Evolutionary conservation across 2,329 filamentous ascomycete genomes (phyloP).

Genomic region (Scytalidium sp.): DNA sequence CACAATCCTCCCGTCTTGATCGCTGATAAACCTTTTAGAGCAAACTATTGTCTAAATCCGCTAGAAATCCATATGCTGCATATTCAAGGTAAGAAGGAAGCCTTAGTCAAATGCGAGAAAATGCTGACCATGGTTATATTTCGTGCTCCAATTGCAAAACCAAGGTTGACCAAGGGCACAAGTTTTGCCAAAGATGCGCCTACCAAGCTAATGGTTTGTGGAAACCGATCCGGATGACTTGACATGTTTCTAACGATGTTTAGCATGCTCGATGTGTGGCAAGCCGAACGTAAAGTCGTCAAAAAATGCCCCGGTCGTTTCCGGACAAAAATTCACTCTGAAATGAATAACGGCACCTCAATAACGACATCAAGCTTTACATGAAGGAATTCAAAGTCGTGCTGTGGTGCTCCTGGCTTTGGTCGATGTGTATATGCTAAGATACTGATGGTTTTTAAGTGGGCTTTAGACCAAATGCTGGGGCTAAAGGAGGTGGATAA

Average conservation of each 20-base stretch:
- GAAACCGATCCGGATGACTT: background rate
- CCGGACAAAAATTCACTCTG: slow-evolving; percentile 60
- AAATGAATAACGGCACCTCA: slow-evolving; percentile 40
- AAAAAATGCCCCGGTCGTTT: slow-evolving; percentile 48
- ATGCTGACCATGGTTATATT: slow-evolving; percentile 1
- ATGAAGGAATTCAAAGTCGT: background rate
- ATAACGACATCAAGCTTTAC: background rate
- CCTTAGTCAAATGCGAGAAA: background rate
- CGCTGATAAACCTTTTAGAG: slow-evolving; percentile 38
- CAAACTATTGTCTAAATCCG: slow-evolving; percentile 61
- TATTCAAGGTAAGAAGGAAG: slow-evolving; percentile 44
- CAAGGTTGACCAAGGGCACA: slow-evolving; percentile 59
- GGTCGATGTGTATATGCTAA: background rate
- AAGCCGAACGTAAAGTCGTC: slow-evolving; percentile 53
- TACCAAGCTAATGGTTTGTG: slow-evolving; percentile 57
- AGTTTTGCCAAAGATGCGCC: slow-evolving; percentile 60
- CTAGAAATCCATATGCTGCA: slow-evolving; percentile 64
- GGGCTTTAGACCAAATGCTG: too few species aligned
- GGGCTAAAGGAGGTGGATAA: too few species aligned
- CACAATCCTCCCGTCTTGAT: background rate
- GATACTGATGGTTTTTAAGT: too few species aligned
- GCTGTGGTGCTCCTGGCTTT: background rate
- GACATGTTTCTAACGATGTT: slow-evolving; percentile 8
- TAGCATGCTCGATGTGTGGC: slow-evolving; percentile 63
- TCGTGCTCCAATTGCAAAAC: slow-evolving; percentile 60